Percentiles rank a stretch among this genome's conserved stretches.
Evolutionary conservation across 2,329 filamentous ascomycete genomes (phyloP).

Genomic region (Clonostachys byssicola): DNA sequence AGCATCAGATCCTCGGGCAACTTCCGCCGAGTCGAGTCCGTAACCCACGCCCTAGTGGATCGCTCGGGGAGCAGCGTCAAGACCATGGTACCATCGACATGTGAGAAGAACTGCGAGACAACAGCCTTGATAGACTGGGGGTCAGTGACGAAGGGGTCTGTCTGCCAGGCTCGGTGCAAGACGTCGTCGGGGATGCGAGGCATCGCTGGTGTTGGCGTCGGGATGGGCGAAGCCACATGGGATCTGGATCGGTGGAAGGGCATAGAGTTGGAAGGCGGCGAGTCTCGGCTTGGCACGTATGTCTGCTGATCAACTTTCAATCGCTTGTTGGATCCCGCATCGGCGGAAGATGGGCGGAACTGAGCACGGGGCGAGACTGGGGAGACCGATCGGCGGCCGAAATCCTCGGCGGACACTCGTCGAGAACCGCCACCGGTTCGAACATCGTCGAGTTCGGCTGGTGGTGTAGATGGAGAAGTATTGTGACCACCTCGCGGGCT

Average conservation of each 20-base stretch:
- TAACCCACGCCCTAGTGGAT: conserved; percentile 30
- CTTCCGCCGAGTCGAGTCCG: conserved; percentile 25
- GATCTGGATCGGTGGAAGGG: conserved; percentile 15
- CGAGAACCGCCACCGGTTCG: conserved; percentile 25
- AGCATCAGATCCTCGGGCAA: conserved; percentile 38
- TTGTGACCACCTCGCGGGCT: conserved; percentile 57
- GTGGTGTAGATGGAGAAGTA: conserved; percentile 47
- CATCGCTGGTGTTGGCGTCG: conserved; percentile 28
- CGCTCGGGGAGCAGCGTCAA: conserved; percentile 35
- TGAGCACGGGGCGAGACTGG: conserved; percentile 41
- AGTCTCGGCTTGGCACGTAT: conserved; percentile 30
- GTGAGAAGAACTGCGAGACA: conserved; percentile 35
- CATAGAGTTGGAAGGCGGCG: conserved; percentile 17
- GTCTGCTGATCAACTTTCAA: conserved; percentile 41
- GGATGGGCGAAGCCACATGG: conserved; percentile 23
- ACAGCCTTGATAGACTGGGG: conserved; percentile 30
- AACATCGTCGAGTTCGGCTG: conserved; percentile 42
- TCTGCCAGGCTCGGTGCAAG: conserved; percentile 42
- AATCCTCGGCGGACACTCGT: conserved; percentile 31
- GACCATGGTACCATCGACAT: conserved; percentile 33
- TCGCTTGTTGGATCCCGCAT: conserved; percentile 39
- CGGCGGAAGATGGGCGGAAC: conserved; percentile 22
- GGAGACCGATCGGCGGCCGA: conserved; percentile 22
- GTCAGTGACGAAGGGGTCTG: conserved; percentile 41
- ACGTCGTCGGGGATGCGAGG: conserved; percentile 45